Evolutionary conservation across 1,284 basidiomycete species (phyloP).

Genomic region (Anthracocystis walkeri): DNA sequence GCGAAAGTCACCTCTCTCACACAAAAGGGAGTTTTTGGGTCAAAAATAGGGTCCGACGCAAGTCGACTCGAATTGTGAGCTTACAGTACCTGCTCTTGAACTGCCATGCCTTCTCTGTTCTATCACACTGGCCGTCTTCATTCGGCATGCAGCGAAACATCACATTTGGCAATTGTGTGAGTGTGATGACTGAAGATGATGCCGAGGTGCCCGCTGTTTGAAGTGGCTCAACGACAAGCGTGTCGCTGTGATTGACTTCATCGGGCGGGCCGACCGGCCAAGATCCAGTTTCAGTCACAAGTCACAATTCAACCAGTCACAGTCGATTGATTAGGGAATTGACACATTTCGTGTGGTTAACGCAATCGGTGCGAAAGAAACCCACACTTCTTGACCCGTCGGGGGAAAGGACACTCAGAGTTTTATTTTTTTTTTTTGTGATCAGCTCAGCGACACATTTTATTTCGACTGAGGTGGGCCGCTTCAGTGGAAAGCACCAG

Average conservation of each 20-base stretch:
- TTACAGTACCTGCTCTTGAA: constrained; percentile 4
- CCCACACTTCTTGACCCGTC: too few relatives aligned
- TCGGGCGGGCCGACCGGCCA: background rate
- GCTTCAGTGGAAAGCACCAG: background rate
- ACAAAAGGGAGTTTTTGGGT: background rate
- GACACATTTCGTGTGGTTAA: constrained; percentile 16
- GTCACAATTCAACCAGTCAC: background rate
- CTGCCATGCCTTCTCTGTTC: background rate
- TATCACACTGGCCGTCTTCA: background rate
- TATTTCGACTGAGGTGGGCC: background rate
- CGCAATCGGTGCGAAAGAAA: constrained; percentile 1
- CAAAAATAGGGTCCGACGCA: constrained; percentile 18
- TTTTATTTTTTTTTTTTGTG: background rate
- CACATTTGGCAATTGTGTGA: too few relatives aligned
- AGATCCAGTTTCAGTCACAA: background rate
- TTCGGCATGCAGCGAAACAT: background rate
- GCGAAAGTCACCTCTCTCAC: background rate
- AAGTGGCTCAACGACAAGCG: background rate
- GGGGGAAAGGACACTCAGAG: background rate
- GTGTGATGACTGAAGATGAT: background rate
- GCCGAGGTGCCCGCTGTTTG: background rate
- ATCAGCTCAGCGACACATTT: constrained; percentile 35
- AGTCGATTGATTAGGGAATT: constrained; percentile 17
- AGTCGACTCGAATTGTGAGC: constrained; percentile 14
- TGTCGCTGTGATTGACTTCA: background rate